Percentiles rank a stretch among this genome's conserved stretches.
phyloP scores from a whole-genome alignment of 768 basidiomycete species.

The Hebeloma cylindrosporum region DNA sequence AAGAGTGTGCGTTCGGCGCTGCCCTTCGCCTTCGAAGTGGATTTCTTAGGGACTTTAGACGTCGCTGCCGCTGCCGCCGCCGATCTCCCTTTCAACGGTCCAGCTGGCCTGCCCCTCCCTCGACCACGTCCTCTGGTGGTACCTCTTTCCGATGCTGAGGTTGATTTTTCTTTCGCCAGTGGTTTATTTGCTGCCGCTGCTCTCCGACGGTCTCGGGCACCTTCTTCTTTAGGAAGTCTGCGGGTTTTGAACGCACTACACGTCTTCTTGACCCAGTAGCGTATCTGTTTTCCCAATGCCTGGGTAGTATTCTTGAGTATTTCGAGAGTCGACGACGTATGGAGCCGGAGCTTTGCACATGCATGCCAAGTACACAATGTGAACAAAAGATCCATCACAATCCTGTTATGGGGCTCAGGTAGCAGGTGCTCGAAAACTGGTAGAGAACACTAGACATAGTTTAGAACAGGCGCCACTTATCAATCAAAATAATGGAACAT shows the following conservation, averaged over 20 bases:
- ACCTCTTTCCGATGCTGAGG: slow-evolving; percentile 5
- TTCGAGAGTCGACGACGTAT: slow-evolving; percentile 33
- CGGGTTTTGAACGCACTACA: slow-evolving; percentile 10
- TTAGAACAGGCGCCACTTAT: too few species aligned
- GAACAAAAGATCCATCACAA: slow-evolving; percentile 28
- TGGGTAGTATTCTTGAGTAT: slow-evolving; percentile 17
- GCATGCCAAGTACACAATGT: slow-evolving; percentile 33
- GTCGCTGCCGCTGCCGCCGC: too few species aligned
- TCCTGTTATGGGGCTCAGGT: slow-evolving; percentile 22
- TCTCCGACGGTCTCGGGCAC: slow-evolving; percentile 4
- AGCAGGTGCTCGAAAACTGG: slow-evolving; percentile 37
- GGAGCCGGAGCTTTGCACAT: slow-evolving; percentile 32
- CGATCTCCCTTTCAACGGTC: too few species aligned
- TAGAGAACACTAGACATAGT: slow-evolving; percentile 33
- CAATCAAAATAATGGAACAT: too few species aligned
- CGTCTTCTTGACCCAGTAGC: slow-evolving; percentile 10
- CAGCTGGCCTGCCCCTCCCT: too few species aligned
- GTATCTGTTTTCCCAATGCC: slow-evolving; percentile 9
- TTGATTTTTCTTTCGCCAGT: slow-evolving; percentile 12
- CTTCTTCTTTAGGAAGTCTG: slow-evolving; percentile 12
- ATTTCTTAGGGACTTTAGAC: too few species aligned
- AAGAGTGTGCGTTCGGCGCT: too few species aligned
- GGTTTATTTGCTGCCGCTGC: slow-evolving; percentile 2
- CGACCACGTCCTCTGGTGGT: not conserved
- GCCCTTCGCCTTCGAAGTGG: too few species aligned